Percentiles rank a stretch among this genome's conserved stretches.
These are phyloP conservation scores for Rhexocercosporidium sp. DNA, from an alignment of 2,329 filamentous ascomycete species.

Conservation along the genomic window DNA sequence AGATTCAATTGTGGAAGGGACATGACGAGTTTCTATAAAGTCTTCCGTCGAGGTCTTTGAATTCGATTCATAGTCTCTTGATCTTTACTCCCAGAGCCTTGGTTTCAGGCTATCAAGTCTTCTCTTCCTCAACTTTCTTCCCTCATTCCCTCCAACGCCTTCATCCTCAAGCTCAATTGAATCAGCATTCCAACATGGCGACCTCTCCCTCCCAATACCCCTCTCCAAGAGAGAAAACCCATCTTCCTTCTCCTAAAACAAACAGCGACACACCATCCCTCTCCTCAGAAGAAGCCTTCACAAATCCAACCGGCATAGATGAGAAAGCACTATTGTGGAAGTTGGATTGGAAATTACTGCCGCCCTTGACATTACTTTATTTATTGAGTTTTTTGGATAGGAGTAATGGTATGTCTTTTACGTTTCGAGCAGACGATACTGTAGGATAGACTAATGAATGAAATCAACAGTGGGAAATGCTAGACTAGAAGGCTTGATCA, in stretches of 20 bases:
- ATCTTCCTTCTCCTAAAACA: neutral
- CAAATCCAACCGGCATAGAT: slow-evolving; percentile 47
- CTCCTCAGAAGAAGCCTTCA: slow-evolving; percentile 25
- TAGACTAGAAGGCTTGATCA: slow-evolving; percentile 58
- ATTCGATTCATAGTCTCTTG: neutral
- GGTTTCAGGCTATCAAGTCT: neutral
- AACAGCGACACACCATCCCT: slow-evolving; percentile 2
- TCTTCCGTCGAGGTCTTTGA: neutral
- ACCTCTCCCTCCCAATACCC: neutral
- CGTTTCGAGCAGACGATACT: neutral
- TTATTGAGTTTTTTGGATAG: slow-evolving; percentile 62
- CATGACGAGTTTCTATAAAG: neutral
- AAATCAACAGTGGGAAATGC: slow-evolving; percentile 59
- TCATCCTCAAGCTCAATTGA: neutral
- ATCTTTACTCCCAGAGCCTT: neutral
- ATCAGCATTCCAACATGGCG: neutral
- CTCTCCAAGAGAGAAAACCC: neutral
- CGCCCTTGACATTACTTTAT: slow-evolving; percentile 60
- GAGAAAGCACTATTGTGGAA: slow-evolving; percentile 64
- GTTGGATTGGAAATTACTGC: slow-evolving; percentile 56
- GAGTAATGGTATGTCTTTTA: slow-evolving; percentile 51
- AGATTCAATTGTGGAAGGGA: neutral
- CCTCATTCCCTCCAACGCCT: no score
- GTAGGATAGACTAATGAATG: slow-evolving; percentile 23
- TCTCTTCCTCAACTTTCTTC: neutral